Percentiles rank a stretch among this genome's conserved stretches.
Evolutionary conservation across 2,329 filamentous ascomycete genomes (phyloP).

Genomic region (Pyricularia pennisetigena): DNA sequence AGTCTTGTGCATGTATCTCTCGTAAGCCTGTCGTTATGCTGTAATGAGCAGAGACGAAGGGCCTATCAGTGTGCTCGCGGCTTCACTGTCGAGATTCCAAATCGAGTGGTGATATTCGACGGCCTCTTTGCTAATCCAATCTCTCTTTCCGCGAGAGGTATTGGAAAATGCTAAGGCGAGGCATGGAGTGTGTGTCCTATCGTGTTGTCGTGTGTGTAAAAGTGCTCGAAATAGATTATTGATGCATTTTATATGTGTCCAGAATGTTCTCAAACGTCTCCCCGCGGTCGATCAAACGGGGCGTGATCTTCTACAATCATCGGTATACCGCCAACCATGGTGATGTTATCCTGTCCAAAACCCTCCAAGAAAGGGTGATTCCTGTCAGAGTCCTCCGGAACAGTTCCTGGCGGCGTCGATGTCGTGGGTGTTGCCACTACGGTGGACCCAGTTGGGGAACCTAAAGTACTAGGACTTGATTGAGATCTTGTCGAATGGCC

Average conservation of each 20-base stretch:
- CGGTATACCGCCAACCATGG: background rate
- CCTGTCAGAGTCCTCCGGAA: background rate
- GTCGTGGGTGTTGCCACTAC: background rate
- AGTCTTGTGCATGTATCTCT: background rate
- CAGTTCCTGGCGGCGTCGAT: background rate
- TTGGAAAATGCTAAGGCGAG: background rate
- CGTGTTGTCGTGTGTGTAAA: background rate
- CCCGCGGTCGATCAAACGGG: background rate
- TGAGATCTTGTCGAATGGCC: background rate
- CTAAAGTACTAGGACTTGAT: background rate
- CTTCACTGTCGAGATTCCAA: background rate
- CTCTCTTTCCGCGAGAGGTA: background rate
- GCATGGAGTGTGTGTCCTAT: background rate
- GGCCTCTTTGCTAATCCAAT: background rate
- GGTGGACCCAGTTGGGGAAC: background rate
- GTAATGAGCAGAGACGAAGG: background rate
- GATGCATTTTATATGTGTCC: background rate
- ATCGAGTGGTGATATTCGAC: background rate
- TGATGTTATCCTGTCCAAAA: background rate
- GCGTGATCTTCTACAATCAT: slow-evolving; percentile 4
- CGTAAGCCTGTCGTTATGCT: background rate
- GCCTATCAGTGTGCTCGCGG: background rate
- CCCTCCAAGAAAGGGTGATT: background rate
- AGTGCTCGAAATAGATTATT: background rate
- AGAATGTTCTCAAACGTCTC: background rate